phyloP scores from a whole-genome alignment of 2,329 filamentous ascomycete species.

The Penicillium sp. region DNA sequence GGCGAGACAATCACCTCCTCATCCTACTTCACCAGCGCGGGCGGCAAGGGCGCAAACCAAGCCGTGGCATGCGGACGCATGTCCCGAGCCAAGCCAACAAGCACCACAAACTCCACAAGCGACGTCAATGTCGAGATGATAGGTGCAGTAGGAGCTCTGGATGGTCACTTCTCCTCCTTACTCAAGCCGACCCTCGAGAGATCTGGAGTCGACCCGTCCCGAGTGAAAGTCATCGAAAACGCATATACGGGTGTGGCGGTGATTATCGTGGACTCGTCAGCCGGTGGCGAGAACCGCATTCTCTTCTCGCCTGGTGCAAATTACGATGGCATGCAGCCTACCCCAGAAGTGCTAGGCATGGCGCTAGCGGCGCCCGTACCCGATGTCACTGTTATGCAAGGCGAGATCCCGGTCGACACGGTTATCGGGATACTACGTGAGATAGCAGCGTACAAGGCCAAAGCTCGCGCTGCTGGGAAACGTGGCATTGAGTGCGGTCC shows the following conservation, averaged over 20 bases:
- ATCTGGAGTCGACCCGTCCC: constrained; percentile 62
- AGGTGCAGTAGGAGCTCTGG: constrained; percentile 63
- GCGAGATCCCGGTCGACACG: constrained; percentile 70
- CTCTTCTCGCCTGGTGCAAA: constrained; percentile 73
- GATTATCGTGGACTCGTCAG: constrained; percentile 71
- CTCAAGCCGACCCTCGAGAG: constrained; percentile 59
- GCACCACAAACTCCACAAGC: constrained; percentile 20
- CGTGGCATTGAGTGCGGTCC: constrained; percentile 45
- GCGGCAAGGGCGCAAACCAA: constrained; percentile 96
- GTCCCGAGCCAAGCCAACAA: constrained; percentile 56
- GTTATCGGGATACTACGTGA: constrained; percentile 60
- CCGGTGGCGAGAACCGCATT: constrained; percentile 72
- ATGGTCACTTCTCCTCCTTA: constrained; percentile 63
- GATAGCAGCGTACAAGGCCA: constrained; percentile 35
- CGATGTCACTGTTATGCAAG: constrained; percentile 70
- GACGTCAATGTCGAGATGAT: constrained; percentile 64
- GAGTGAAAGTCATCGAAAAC: constrained; percentile 49
- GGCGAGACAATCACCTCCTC: constrained; percentile 85
- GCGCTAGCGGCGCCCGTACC: constrained; percentile 48
- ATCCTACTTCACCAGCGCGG: constrained; percentile 75
- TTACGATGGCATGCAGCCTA: constrained; percentile 45
- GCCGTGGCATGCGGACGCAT: constrained; percentile 84
- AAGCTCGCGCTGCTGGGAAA: constrained; percentile 46
- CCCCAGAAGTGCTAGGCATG: constrained; percentile 40
- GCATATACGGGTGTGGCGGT: constrained; percentile 69